These are phyloP conservation scores for Trichoderma gamsii DNA, from an alignment of 495 filamentous ascomycete species.

Conservation along the genomic window DNA sequence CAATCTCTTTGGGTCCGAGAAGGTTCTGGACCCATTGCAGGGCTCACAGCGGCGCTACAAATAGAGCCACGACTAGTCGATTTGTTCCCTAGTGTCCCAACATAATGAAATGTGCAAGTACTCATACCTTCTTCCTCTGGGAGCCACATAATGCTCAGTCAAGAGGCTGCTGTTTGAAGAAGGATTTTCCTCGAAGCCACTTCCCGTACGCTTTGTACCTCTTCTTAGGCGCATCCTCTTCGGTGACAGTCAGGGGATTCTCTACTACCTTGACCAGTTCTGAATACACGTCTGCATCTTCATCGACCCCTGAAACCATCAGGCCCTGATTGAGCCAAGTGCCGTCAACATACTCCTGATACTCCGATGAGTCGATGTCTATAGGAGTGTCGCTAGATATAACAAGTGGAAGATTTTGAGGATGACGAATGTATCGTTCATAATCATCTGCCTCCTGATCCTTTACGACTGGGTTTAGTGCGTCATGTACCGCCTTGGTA, in stretches of 20 bases:
- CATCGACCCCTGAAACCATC: conserved; percentile 38
- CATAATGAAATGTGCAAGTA: conserved; percentile 1
- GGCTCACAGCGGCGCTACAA: neutral
- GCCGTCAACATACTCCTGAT: conserved; percentile 65
- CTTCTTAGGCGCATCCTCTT: conserved; percentile 81
- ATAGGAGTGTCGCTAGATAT: conserved; percentile 59
- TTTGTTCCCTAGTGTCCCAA: conserved; percentile 28
- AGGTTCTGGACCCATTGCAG: conserved; percentile 10
- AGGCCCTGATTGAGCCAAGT: conserved; percentile 40
- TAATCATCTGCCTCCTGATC: conserved; percentile 76
- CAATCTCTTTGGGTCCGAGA: conserved; percentile 18
- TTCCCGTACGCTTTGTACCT: conserved; percentile 92
- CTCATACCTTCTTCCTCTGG: neutral
- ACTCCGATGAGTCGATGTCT: conserved; percentile 53
- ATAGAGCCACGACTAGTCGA: conserved; percentile 16
- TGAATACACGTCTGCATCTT: conserved; percentile 66
- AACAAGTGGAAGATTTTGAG: conserved; percentile 81
- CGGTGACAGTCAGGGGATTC: conserved; percentile 78
- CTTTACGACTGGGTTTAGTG: conserved; percentile 72
- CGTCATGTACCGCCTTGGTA: conserved; percentile 72
- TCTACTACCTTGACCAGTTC: conserved; percentile 71
- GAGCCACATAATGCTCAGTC: conserved; percentile 38
- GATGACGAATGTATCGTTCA: conserved; percentile 83
- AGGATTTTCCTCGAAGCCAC: conserved; percentile 85
- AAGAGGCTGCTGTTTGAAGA: conserved; percentile 83